Conservation (phyloP, 805 yeast genomes). For the Blastobotrys mokoenaii region DNA sequence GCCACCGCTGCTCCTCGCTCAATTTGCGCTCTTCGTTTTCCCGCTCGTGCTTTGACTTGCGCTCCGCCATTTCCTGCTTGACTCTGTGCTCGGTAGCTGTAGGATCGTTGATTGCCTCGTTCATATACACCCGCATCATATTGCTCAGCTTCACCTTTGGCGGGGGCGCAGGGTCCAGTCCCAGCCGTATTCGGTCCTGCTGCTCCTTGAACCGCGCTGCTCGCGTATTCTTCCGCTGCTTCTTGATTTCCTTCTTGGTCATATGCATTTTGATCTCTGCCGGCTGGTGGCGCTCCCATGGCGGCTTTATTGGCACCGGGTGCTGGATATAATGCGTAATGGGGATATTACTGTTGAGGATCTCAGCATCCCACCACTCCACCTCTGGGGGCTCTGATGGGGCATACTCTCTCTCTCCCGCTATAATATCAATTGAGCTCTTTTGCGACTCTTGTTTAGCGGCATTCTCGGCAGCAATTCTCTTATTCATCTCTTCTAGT, state of each 20-base stretch:
- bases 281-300: slow-evolving; percentile 43
- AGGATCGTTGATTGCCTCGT: slow-evolving; percentile 82
- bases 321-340: slow-evolving; percentile 72
- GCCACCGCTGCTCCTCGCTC: slow-evolving; percentile 47
- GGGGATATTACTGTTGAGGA: slow-evolving; percentile 20
- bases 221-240: slow-evolving; percentile 64
- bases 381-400: slow-evolving; percentile 47
- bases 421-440: slow-evolving; percentile 30
- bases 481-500: slow-evolving; percentile 28
- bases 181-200: slow-evolving; percentile 71
- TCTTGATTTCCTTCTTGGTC: slow-evolving; percentile 69
- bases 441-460: too few relatives aligned
- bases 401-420: slow-evolving; percentile 51
- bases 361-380: slow-evolving; percentile 81
- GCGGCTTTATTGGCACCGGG: slow-evolving; percentile 58
- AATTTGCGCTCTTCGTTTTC: slow-evolving; percentile 57
- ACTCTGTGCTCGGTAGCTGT: slow-evolving; percentile 76
- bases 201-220: slow-evolving; percentile 53
- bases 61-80: slow-evolving; percentile 52
- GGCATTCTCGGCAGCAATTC: slow-evolving; percentile 22
- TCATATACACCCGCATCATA: slow-evolving; percentile 76
- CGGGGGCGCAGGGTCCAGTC: slow-evolving; percentile 79
- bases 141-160: slow-evolving; percentile 82
- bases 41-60: slow-evolving; percentile 50
- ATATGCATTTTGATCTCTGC: slow-evolving; percentile 44